These are phyloP conservation scores for Monilinia vaccinii-corymbosi DNA, from an alignment of 2,329 filamentous ascomycete species.

Conservation along the genomic window DNA sequence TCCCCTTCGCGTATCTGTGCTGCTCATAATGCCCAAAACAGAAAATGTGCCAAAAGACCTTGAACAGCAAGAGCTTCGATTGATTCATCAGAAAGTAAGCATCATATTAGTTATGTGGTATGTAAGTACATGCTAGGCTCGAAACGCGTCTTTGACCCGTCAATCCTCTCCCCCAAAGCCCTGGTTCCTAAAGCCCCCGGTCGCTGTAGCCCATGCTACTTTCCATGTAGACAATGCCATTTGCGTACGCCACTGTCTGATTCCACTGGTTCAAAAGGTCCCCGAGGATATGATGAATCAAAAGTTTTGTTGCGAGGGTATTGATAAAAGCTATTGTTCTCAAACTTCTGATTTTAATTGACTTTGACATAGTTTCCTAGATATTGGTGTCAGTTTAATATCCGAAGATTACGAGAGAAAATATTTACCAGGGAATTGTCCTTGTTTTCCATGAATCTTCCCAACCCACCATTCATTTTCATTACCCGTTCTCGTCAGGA, in stretches of 20 bases:
- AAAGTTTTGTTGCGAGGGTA: constrained; percentile 1
- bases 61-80: not conserved
- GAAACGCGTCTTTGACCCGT: not conserved
- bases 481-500: constrained; percentile 72
- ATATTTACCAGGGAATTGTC: constrained; percentile 84
- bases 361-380: constrained; percentile 44
- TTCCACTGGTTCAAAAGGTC: not conserved
- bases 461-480: constrained; percentile 98
- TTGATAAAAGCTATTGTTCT: not conserved
- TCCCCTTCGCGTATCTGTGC: not conserved
- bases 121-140: constrained; percentile 4
- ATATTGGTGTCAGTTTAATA: constrained; percentile 13
- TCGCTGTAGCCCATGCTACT: not conserved
- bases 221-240: not conserved
- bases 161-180: not conserved
- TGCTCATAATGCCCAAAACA: not conserved
- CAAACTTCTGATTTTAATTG: constrained; percentile 17
- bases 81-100: not conserved
- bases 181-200: not conserved
- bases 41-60: not conserved
- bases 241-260: not conserved
- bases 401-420: not conserved
- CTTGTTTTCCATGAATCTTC: constrained; percentile 66
- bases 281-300: not conserved
- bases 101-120: constrained; percentile 7